These are phyloP conservation scores for Populus alba DNA, from an alignment of 345 rosid species.

Conservation along the genomic window DNA sequence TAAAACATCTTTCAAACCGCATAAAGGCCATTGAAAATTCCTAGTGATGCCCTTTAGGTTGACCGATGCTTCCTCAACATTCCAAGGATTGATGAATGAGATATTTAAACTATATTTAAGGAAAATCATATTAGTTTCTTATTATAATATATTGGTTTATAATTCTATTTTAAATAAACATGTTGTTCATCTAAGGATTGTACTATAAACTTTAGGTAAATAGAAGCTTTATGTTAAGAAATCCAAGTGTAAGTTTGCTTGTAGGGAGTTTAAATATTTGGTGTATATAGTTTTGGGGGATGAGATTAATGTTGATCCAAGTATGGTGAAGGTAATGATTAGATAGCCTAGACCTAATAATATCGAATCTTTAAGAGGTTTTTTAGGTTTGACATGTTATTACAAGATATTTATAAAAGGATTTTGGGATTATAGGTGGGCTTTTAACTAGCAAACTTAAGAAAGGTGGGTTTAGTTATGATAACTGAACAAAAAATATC, in stretches of 20 bases:
- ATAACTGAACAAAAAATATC: accelerated
- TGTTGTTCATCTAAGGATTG: neutral
- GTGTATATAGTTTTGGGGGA: neutral
- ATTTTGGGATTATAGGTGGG: neutral
- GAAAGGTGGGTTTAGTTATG: neutral
- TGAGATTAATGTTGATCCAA: neutral
- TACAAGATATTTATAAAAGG: neutral
- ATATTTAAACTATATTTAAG: neutral
- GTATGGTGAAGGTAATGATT: neutral
- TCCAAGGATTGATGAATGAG: neutral
- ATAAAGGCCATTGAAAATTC: neutral
- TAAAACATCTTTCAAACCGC: neutral
- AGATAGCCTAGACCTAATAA: neutral
- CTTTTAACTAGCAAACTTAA: neutral
- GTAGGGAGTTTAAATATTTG: neutral
- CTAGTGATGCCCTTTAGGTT: too few species aligned
- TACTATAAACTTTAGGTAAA: neutral
- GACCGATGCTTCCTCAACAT: neutral
- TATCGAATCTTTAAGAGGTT: neutral
- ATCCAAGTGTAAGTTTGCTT: neutral
- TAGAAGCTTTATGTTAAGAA: neutral
- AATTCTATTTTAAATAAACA: neutral
- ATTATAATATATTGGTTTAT: neutral
- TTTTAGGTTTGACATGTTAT: neutral
- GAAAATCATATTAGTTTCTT: neutral